Conservation (phyloP, 331 rosid genomes). For the Phaseolus coccineus region DNA sequence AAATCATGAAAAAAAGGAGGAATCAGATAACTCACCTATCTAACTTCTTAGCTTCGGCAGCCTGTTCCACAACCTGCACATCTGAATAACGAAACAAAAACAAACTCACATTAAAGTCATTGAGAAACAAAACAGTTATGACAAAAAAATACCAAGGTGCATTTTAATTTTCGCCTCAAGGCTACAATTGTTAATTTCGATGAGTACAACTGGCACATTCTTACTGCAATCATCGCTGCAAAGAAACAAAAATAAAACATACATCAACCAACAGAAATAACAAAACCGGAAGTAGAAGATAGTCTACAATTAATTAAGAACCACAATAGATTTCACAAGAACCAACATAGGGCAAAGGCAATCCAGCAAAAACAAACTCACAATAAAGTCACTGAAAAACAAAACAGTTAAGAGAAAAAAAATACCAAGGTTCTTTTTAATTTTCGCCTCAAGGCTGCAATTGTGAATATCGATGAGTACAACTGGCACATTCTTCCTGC, state of each 20-base stretch:
- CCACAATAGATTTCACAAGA: too few species aligned
- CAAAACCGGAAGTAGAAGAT: background rate
- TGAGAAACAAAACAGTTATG: background rate
- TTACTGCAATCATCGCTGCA: constrained; percentile 81
- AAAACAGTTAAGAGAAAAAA: background rate
- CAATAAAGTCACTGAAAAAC: background rate
- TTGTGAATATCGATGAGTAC: constrained; percentile 83
- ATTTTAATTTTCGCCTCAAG: constrained; percentile 83
- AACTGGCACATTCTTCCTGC: constrained; percentile 73
- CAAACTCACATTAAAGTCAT: background rate
- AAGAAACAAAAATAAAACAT: background rate
- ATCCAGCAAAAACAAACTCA: background rate
- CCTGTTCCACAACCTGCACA: constrained; percentile 74
- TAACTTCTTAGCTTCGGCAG: constrained; percentile 56
- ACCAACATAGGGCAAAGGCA: too few species aligned
- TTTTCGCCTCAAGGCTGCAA: constrained; percentile 90
- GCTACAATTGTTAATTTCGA: constrained; percentile 82
- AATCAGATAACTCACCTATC: constrained; percentile 48
- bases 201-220: constrained; percentile 79
- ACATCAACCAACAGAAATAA: background rate
- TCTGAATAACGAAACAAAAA: constrained; percentile 45
- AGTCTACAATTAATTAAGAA: too few species aligned
- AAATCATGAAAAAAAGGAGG: too few species aligned
- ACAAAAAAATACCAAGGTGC: constrained; percentile 60
- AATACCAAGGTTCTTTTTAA: constrained; percentile 74